Evolutionary conservation across 2,329 filamentous ascomycete species (phyloP).

Genomic region (Elsinoe australis): DNA sequence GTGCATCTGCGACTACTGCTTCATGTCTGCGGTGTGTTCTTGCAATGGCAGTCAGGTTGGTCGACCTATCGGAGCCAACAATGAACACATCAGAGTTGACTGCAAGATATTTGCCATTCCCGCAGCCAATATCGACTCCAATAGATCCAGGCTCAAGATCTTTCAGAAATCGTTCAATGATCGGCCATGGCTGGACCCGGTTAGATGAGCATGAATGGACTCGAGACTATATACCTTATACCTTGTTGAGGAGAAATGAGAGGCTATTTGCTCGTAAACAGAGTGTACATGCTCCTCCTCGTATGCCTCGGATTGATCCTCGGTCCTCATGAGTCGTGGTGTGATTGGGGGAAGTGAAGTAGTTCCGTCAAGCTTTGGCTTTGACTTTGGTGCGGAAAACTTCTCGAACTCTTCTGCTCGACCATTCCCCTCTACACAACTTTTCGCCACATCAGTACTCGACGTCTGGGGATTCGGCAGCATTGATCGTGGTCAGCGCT

Average conservation of each 20-base stretch:
- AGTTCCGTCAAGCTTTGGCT: neutral
- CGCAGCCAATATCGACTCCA: constrained; percentile 87
- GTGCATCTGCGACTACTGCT: constrained; percentile 70
- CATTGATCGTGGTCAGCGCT: too few species aligned
- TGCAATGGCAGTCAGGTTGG: constrained; percentile 53
- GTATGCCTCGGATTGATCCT: constrained; percentile 42
- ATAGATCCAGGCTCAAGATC: constrained; percentile 60
- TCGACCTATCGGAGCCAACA: constrained; percentile 73
- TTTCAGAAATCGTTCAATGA: constrained; percentile 71
- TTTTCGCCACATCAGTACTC: neutral
- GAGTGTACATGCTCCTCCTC: constrained; percentile 82
- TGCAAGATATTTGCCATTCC: constrained; percentile 89
- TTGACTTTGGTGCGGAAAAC: constrained; percentile 11
- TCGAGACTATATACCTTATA: constrained; percentile 50
- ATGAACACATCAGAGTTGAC: constrained; percentile 74
- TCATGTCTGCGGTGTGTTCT: constrained; percentile 53
- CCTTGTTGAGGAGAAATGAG: constrained; percentile 73
- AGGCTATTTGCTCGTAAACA: constrained; percentile 82
- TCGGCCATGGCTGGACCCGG: constrained; percentile 72
- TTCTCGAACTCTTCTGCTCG: neutral
- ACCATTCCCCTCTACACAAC: neutral
- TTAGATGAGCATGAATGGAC: constrained; percentile 33
- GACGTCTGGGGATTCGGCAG: too few species aligned
- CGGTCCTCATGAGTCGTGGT: constrained; percentile 8
- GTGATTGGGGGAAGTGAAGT: neutral